Evolutionary conservation across 768 basidiomycete species (phyloP), one percentile per base, ranked within the genome.

Genomic region (Tylopilus sp.): DNA sequence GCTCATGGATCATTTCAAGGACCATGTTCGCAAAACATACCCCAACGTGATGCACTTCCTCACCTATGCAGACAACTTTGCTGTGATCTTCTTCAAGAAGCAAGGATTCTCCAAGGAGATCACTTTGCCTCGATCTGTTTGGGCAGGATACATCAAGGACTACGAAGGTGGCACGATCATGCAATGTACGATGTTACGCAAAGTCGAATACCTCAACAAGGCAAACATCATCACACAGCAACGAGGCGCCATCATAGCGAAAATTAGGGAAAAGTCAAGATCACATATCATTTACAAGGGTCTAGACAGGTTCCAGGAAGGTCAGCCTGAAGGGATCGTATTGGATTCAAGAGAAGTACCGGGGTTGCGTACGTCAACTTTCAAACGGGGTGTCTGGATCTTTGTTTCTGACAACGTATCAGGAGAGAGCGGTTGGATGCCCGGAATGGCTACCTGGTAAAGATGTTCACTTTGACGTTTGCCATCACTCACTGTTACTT

Each of bases 71-170:
- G 97, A 99, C 71, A 98, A 98, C 69, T 99, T 92, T 66, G 97
- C 97, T 17, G 94, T 98, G 35, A 95, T 97, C 3, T 99, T 98
- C 71, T 98, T 99, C 77, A 93, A 93, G 68, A 99, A 98, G 67
- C 97, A 98, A 74, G 97, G 97, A 0, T 99, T 99, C 70, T 90
- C 92, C 6, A 98, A 98, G 68, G 95, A 98, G 51, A 95, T 99
- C 55, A 87, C 88, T 1, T 79, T 97, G n/a, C 86, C 87, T 53
- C 81, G 95, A 40, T 83, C 88, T 2, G 77, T 87, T 8, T 99
- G 97, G 97, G 95, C 95, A 0, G 97, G 95, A 11, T 98, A 99
- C 69, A 98, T 99, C 82, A 99, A 98, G 69, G 97, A 99, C 68
- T 99, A 99, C 70, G 97, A 99, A 69, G 95, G 95, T 36, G 95